Conservation (phyloP, 1,284 basidiomycete genomes). For the Cutaneotrichosporon cavernicola region DNA sequence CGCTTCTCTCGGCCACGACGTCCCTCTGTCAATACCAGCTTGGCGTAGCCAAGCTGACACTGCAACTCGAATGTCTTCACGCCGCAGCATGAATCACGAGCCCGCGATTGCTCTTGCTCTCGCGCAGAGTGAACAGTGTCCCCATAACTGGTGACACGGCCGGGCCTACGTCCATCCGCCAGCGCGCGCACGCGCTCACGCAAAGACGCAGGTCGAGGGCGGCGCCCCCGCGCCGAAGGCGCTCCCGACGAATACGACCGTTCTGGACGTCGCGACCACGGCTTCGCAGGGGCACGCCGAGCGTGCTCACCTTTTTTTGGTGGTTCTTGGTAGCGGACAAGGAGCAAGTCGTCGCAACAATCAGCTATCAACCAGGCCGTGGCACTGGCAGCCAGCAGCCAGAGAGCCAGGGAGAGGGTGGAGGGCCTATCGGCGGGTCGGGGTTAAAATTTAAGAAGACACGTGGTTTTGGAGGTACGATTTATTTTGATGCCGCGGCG, state of each 20-base stretch:
- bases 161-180: background rate
- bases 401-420: too few relatives aligned
- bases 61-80: background rate
- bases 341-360: background rate
- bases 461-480: background rate
- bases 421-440: background rate
- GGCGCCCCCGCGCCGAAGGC: background rate
- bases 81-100: background rate
- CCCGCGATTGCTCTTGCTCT: background rate
- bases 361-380: too few relatives aligned
- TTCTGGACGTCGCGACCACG: background rate
- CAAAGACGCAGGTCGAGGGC: background rate
- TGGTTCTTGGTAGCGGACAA: constrained; percentile 8
- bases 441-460: background rate
- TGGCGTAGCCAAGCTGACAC: background rate
- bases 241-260: constrained; percentile 3
- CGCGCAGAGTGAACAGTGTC: constrained; percentile 1
- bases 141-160: background rate
- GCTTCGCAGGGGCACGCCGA: constrained; percentile 4
- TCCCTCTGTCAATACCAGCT: background rate
- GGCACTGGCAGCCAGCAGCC: background rate
- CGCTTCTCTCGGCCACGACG: constrained; percentile 8
- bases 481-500: background rate
- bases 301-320: constrained; percentile 8
- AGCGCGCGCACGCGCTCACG: background rate